phyloP scores from a whole-genome alignment of 2,329 filamentous ascomycete species.

The Fusarium udum region DNA sequence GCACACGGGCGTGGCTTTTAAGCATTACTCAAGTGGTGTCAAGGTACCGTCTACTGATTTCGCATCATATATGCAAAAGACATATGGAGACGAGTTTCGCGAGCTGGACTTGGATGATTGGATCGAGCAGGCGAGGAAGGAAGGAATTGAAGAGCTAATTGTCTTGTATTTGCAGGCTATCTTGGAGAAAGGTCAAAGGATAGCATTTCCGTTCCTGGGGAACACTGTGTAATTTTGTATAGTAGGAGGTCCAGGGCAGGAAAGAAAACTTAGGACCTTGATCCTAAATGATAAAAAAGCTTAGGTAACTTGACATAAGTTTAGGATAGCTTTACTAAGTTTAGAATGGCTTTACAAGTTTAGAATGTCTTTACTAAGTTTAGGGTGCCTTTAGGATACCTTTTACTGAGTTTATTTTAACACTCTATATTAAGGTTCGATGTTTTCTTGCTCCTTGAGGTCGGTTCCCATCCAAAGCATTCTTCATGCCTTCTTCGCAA shows the following conservation, averaged over 20 bases:
- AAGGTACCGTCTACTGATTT: neutral
- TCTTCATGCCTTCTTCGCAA: neutral
- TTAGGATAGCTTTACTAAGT: neutral
- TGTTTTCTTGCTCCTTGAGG: neutral
- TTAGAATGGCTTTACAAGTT: accelerated
- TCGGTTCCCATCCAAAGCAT: accelerated
- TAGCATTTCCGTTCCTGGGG: neutral
- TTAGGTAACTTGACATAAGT: neutral
- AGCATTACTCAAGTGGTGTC: neutral
- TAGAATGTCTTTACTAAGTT: neutral
- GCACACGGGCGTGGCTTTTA: neutral
- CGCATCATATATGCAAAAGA: neutral
- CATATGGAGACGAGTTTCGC: neutral
- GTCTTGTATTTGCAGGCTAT: neutral
- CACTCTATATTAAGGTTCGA: too few relatives aligned
- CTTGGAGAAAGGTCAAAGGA: neutral
- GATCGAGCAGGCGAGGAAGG: neutral
- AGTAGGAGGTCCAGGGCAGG: too few relatives aligned
- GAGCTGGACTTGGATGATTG: neutral
- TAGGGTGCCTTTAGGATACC: accelerated
- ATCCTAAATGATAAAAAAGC: neutral
- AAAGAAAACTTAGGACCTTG: neutral
- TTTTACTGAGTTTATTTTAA: neutral
- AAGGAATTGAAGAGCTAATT: neutral
- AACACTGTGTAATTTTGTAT: neutral